Base-by-base conservation (phyloP, 148 eudicot genomes). In the Limonium bicolor region DNA sequence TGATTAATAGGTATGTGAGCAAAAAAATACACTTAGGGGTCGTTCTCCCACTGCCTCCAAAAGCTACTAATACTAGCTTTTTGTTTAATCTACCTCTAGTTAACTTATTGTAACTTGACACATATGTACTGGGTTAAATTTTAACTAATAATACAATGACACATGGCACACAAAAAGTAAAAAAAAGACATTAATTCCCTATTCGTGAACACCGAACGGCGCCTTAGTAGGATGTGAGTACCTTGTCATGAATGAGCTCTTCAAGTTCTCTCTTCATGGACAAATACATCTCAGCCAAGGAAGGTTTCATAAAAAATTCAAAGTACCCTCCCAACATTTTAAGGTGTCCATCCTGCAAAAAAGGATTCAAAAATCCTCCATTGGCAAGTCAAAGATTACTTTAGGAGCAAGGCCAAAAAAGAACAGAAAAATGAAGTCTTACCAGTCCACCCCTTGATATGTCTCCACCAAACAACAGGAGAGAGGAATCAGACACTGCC, bases 271-370 rank as follows among this genome's bases (percentile, higher is more conserved):
- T 69, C 64, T 64, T 80, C 39, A 84, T 41, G 30, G 65, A 55
- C 27, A 84, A 19, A 60, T 84, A 90, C n/a, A 68, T 75, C 22
- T 60, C 62, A 36, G 93, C 83, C 32, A 84, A 69, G 52, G 60
- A 60, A 24, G 95, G 95, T 42, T 69, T 66, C 94, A 80, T 90
- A 52, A 90, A 90, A 55, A 90, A 90, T 64, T 90, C 97, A 58
- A 85, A 61, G 66, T 90, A 90, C 36, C 97, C 97, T 43, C 68
- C 93, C 71, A 90, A 49, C 97, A 90, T 90, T 75, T 80, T 80
- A 53, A 90, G 59, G 72, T 84, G 84, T 16, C 97, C 97, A 70
- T 84, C 93, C 94, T 80, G 58, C 23, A 35, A 46, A 28, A 28
- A 42, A 15, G 27, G 42, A 36, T 14, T 19, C 51, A 11, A 9